phyloP scores from a whole-genome alignment of 192 early-diverging fungal genomes.

The Linnemannia hyalina region DNA sequence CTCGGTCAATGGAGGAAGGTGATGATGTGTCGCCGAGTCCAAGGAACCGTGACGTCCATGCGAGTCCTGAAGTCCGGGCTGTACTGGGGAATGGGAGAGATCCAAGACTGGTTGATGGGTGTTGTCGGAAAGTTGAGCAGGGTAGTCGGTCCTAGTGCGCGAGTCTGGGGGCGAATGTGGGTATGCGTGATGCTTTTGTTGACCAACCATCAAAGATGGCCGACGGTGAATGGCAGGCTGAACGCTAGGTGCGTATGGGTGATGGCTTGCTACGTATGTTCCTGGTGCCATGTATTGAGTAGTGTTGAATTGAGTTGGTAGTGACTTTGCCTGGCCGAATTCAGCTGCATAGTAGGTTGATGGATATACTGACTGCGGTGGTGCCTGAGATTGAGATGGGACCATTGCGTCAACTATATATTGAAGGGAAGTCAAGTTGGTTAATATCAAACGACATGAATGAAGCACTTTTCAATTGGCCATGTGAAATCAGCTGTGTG shows the following conservation, averaged over 20 bases:
- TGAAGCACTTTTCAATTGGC: not conserved
- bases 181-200: not conserved
- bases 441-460: not conserved
- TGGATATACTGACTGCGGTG: not conserved
- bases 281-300: conserved; percentile 15
- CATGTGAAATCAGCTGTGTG: not conserved
- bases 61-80: not conserved
- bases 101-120: not conserved
- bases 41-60: not conserved
- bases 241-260: not conserved
- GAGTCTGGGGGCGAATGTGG: conserved; percentile 4
- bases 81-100: conserved; percentile 1
- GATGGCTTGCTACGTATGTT: not conserved
- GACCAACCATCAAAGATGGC: not conserved
- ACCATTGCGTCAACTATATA: conserved; percentile 19
- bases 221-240: conserved; percentile 13
- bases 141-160: conserved; percentile 2
- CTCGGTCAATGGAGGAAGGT: conserved; percentile 23
- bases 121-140: conserved; percentile 3
- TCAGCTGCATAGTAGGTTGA: conserved; percentile 9
- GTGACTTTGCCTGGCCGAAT: conserved; percentile 1
- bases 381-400: conserved; percentile 13
- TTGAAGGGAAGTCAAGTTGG: not conserved
- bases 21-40: not conserved
- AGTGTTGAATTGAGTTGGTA: not conserved